Percentiles rank a stretch among this genome's conserved stretches.
These are phyloP conservation scores for Hypoxylon fragiforme DNA, from an alignment of 495 filamentous ascomycete species.

Conservation along the genomic window DNA sequence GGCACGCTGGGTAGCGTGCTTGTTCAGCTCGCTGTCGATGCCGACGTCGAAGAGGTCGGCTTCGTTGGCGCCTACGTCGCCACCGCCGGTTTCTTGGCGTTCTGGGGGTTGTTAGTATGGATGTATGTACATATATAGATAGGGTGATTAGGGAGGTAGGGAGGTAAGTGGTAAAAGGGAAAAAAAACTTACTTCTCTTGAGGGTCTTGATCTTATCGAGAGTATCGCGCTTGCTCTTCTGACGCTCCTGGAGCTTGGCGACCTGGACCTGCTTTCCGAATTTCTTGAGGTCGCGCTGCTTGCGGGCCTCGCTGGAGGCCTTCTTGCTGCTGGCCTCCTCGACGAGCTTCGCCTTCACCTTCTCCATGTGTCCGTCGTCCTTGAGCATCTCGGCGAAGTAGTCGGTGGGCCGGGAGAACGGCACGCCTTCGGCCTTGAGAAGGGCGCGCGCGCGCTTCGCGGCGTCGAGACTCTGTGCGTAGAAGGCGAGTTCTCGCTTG, in stretches of 20 bases:
- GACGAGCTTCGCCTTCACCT: conserved; percentile 89
- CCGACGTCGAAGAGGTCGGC: conserved; percentile 93
- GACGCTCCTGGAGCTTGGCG: conserved; percentile 89
- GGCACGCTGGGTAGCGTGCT: conserved; percentile 47
- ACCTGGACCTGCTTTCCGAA: conserved; percentile 99
- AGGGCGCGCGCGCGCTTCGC: conserved; percentile 68
- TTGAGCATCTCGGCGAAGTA: conserved; percentile 99
- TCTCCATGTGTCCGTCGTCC: conserved; percentile 96
- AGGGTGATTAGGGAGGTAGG: not conserved
- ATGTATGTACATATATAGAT: conserved; percentile 2
- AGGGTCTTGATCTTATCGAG: conserved; percentile 90
- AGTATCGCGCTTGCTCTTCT: conserved; percentile 85
- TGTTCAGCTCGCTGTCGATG: conserved; percentile 72
- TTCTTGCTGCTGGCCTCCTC: conserved; percentile 92
- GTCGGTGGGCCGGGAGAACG: conserved; percentile 85
- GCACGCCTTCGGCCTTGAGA: conserved; percentile 78
- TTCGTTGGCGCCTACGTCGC: conserved; percentile 64
- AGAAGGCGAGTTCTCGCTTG: conserved; percentile 88
- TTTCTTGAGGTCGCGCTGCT: conserved; percentile 94
- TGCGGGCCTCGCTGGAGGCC: conserved; percentile 85
- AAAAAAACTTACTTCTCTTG: conserved; percentile 77
- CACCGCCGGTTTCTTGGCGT: conserved; percentile 72
- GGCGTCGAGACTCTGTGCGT: conserved; percentile 83
- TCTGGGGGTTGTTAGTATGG: conserved; percentile 56
- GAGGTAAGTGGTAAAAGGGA: conserved; percentile 1